Base-by-base conservation (phyloP, 805 yeast genomes). In the Nakazawaea molendinolei region DNA sequence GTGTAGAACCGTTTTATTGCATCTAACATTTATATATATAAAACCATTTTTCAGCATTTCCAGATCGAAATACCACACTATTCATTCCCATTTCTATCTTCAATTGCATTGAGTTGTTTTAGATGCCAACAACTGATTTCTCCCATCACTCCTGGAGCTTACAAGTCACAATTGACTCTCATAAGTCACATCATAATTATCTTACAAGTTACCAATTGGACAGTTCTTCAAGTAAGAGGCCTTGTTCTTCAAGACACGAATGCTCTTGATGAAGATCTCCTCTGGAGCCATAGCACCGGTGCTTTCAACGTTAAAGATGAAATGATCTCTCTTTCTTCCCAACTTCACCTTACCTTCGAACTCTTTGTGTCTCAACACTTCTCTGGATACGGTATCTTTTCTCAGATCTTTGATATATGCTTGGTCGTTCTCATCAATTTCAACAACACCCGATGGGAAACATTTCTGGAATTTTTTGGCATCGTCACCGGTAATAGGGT, bases 221-320 rank as follows among this genome's bases (percentile, higher is more conserved):
- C 92, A 84, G 52, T 67, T 75, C 55, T 83, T 76, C 58, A 84
- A 66, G 54, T 79, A 81, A 45, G 79, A 85, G 23, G 85, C 89
- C 65, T 92, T 92, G 54, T 81, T 80, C 60, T 78, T 84, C 56
- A 92, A 69, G 37, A 87, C 79, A 56, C 90, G 74, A 34, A 92
- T 83, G 42, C 90, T 77, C 59, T 90, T 92, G 64, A 86, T 77
- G 62, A 92, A 92, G 37, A 92, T 86, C 63, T 90, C 97, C 51
- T 86, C 95, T 16, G 98, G 96, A 12, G 86, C 68, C 95, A 92
- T 89, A 28, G 97, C 95, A 26, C 98, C 97, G 3, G 95, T 80
- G 39, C 90, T 79, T 62, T 92, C 98, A 31, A 92, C 87, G 51
- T 87, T 86, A 67, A 86, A 92, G 35, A 92, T 85, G 58, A 92